phyloP scores from a whole-genome alignment of 208 protist genomes.

The Trypanosoma conorhini region DNA sequence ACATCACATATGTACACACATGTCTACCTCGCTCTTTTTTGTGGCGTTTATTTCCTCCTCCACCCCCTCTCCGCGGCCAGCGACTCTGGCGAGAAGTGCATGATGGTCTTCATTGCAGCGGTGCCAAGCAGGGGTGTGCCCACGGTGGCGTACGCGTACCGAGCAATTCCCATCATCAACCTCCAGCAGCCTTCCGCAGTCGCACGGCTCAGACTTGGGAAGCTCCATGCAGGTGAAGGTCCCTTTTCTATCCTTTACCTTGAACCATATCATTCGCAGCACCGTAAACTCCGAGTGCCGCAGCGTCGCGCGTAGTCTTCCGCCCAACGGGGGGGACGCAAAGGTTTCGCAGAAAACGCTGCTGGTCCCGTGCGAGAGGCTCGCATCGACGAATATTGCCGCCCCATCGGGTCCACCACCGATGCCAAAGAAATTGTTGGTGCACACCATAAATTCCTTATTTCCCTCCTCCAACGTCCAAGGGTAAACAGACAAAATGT shows the following conservation, averaged over 20 bases:
- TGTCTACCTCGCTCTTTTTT: neutral
- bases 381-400: conserved; percentile 50
- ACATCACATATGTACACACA: neutral
- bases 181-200: conserved; percentile 26
- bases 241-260: conserved; percentile 14
- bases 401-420: conserved; percentile 55
- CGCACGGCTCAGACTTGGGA: conserved; percentile 10
- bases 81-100: neutral
- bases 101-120: conserved; percentile 5
- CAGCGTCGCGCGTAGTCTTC: conserved; percentile 13
- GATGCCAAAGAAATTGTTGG: conserved; percentile 47
- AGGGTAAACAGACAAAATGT: conserved; percentile 30
- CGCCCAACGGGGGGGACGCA: conserved; percentile 44
- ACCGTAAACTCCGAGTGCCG: conserved; percentile 40
- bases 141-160: neutral
- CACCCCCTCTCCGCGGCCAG: neutral
- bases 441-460: conserved; percentile 46
- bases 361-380: conserved; percentile 56
- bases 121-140: conserved; percentile 11
- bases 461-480: conserved; percentile 36
- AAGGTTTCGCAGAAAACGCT: conserved; percentile 57
- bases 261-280: conserved; percentile 44
- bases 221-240: conserved; percentile 14
- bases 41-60: neutral
- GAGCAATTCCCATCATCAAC: neutral